These are phyloP conservation scores for Zygoascus tannicola DNA, from an alignment of 805 yeast species.

Conservation along the genomic window DNA sequence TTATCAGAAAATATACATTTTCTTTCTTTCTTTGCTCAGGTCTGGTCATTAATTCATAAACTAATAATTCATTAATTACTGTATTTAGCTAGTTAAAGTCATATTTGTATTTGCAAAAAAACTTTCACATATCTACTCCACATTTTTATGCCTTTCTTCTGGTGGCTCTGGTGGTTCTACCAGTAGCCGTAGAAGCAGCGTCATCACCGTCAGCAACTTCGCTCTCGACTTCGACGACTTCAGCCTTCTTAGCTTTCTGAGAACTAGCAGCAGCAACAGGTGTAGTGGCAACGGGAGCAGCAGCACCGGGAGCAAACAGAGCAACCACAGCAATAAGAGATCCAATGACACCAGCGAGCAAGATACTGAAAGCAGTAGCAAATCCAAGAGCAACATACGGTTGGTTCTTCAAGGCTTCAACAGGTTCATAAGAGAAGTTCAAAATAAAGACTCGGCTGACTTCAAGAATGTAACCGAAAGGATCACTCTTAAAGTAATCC, in stretches of 20 bases:
- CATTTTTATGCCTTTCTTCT: constrained; percentile 15
- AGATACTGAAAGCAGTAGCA: constrained; percentile 8
- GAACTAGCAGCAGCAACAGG: not conserved
- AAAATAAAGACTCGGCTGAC: constrained; percentile 24
- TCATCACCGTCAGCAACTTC: constrained; percentile 3
- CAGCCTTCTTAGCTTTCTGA: not conserved
- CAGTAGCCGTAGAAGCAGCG: constrained; percentile 10
- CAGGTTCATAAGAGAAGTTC: constrained; percentile 24
- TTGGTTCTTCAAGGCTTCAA: constrained; percentile 25
- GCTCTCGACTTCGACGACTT: not conserved
- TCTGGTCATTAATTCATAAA: too few species aligned
- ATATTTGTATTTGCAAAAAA: too few species aligned
- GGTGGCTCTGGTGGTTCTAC: constrained; percentile 12
- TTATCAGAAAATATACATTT: too few species aligned
- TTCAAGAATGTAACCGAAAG: constrained; percentile 24
- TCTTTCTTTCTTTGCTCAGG: too few species aligned
- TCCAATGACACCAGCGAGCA: constrained; percentile 7
- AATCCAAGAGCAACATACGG: constrained; percentile 28
- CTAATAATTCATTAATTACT: too few species aligned
- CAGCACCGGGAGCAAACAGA: not conserved
- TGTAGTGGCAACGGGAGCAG: not conserved
- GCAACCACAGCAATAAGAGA: constrained; percentile 3
- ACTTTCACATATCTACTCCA: not conserved
- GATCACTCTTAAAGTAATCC: constrained; percentile 27
- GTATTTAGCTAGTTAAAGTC: too few species aligned